Evolutionary conservation across 2,329 filamentous ascomycete species (phyloP).

Genomic region (Scytalidium lignicola): DNA sequence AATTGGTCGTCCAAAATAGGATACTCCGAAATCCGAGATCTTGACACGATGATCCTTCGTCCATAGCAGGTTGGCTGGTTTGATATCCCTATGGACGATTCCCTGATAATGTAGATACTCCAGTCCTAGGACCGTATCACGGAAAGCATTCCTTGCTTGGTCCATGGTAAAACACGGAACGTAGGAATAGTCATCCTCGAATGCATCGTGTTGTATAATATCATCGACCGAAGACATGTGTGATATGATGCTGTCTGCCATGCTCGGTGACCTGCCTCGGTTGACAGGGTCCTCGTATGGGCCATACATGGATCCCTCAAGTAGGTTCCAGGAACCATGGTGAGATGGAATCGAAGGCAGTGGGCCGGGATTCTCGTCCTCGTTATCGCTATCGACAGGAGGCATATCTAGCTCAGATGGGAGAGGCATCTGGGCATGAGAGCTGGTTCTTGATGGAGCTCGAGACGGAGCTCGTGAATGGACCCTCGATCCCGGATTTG

Average conservation of each 20-base stretch:
- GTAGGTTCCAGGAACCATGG: conserved; percentile 39
- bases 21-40: conserved; percentile 98
- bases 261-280: conserved; percentile 70
- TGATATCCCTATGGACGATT: conserved; percentile 80
- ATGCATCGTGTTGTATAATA: conserved; percentile 55
- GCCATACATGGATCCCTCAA: conserved; percentile 76
- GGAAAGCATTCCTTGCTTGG: conserved; percentile 77
- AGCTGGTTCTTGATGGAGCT: conserved; percentile 22
- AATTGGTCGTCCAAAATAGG: conserved; percentile 87
- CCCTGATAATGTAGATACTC: conserved; percentile 90
- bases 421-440: conserved; percentile 28
- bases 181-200: conserved; percentile 85
- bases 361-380: conserved; percentile 48
- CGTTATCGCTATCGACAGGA: conserved; percentile 40
- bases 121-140: conserved; percentile 86
- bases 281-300: conserved; percentile 58
- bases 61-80: conserved; percentile 85
- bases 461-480: conserved; percentile 22
- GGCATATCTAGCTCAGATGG: conserved; percentile 31
- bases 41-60: conserved; percentile 83
- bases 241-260: conserved; percentile 71
- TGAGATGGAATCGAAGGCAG: conserved; percentile 48
- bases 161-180: conserved; percentile 89
- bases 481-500: conserved; percentile 22
- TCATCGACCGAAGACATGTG: conserved; percentile 63